Conservation (phyloP, 768 basidiomycete genomes). For the Lactifluus hygrophoroides region DNA sequence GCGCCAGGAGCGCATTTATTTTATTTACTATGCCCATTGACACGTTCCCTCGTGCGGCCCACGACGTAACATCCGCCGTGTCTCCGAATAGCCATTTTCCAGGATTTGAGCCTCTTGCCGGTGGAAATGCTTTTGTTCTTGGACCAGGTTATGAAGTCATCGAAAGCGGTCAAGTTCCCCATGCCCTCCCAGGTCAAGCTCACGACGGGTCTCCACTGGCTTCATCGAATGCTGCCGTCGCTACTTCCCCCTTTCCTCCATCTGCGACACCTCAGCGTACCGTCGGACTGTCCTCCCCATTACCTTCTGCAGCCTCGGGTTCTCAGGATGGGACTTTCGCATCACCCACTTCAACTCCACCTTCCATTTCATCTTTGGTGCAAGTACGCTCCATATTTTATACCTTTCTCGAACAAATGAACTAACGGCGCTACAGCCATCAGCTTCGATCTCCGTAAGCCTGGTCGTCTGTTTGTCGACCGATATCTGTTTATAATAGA, state of each 20-base stretch:
- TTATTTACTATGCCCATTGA: not conserved
- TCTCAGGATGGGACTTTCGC: not conserved
- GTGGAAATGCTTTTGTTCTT: slow-evolving; percentile 3
- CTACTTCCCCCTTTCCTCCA: not conserved
- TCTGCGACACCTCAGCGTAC: not conserved
- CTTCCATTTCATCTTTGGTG: not conserved
- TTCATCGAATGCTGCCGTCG: not conserved
- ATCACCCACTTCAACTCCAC: not conserved
- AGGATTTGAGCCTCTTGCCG: not conserved
- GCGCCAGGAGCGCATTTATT: slow-evolving; percentile 11
- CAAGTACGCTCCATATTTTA: not conserved
- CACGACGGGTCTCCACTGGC: not conserved
- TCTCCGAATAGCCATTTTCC: not conserved
- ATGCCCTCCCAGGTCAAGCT: slow-evolving; percentile 7
- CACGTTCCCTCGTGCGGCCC: not conserved
- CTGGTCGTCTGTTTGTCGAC: not conserved
- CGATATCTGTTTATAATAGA: not conserved
- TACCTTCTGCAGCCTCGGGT: not conserved
- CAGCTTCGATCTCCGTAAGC: slow-evolving; percentile 1
- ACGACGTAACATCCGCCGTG: not conserved
- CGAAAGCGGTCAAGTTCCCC: slow-evolving; percentile 2
- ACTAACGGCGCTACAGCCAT: not conserved
- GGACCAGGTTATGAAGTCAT: slow-evolving; percentile 5
- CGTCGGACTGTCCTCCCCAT: not conserved
- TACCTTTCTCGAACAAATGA: not conserved